Evolutionary conservation across 192 early-diverging fungal species (phyloP).

Genomic region (Backusella tarrabulga): DNA sequence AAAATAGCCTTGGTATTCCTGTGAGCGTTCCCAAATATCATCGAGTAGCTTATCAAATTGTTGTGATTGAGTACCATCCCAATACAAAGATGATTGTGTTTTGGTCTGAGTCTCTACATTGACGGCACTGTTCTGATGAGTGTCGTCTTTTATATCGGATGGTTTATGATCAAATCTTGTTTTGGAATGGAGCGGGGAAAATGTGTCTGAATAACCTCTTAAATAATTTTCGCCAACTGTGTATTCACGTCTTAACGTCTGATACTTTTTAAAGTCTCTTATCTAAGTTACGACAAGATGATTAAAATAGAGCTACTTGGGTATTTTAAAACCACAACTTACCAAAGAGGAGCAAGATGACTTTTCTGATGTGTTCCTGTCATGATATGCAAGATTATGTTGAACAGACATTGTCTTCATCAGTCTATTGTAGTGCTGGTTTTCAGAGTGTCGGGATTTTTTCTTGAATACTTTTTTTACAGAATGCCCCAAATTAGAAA

Average conservation of each 20-base stretch:
- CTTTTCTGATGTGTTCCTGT: neutral
- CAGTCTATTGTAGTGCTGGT: neutral
- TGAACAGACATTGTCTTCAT: slow-evolving; percentile 15
- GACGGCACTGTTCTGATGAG: neutral
- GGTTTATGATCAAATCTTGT: neutral
- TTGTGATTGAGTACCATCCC: slow-evolving; percentile 11
- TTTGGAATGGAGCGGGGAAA: neutral
- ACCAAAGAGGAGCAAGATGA: neutral
- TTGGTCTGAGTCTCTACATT: neutral
- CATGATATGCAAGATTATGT: neutral
- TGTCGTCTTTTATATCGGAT: neutral
- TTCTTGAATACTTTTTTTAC: slow-evolving; percentile 10
- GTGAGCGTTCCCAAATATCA: slow-evolving; percentile 4
- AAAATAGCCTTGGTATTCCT: slow-evolving; percentile 17
- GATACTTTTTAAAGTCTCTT: neutral
- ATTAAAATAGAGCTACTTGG: neutral
- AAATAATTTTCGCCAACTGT: neutral
- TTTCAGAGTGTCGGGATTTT: neutral
- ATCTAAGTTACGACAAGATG: neutral
- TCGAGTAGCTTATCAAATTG: slow-evolving; percentile 8
- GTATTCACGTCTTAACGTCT: neutral
- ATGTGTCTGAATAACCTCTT: neutral
- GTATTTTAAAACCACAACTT: neutral
- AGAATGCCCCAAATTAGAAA: slow-evolving; percentile 4
- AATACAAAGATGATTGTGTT: neutral